phyloP scores from a whole-genome alignment of 345 rosid species.

The Kandelia obovata region DNA sequence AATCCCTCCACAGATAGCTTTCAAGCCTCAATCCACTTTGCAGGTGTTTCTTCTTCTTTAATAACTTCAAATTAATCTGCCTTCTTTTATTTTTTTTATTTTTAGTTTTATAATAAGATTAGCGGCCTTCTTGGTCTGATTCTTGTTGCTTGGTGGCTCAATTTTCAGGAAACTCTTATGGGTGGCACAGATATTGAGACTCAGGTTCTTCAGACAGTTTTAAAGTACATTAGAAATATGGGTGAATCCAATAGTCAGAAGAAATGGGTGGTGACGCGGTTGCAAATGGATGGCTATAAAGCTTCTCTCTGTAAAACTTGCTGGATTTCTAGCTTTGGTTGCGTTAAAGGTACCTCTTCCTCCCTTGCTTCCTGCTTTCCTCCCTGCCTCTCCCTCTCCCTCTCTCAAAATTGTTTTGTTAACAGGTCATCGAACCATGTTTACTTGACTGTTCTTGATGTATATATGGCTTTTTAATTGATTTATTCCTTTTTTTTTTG shows the following conservation, averaged over 20 bases:
- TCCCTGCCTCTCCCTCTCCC: neutral
- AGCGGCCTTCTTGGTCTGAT: neutral
- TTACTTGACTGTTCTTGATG: no score
- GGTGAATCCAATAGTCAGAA: conserved; percentile 33
- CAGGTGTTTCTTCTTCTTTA: conserved; percentile 18
- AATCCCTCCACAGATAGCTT: conserved; percentile 4
- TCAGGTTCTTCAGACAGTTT: conserved; percentile 32
- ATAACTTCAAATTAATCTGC: neutral
- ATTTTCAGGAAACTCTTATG: conserved; percentile 34
- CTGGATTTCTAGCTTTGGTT: conserved; percentile 20
- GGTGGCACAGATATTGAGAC: conserved; percentile 29
- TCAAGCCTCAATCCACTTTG: conserved; percentile 22
- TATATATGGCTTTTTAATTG: no score
- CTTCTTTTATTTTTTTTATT: neutral
- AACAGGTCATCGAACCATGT: no score
- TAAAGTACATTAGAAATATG: conserved; percentile 16
- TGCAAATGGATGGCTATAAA: conserved; percentile 30
- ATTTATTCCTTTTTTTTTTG: neutral
- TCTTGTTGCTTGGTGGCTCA: neutral
- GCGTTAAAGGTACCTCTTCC: conserved; percentile 11
- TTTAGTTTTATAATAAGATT: neutral
- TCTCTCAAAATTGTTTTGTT: no score
- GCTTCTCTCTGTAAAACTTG: conserved; percentile 34
- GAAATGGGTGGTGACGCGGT: conserved; percentile 28
- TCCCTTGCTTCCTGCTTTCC: neutral